Base-by-base conservation (phyloP, 768 basidiomycete genomes). In the Mycena vitilis region DNA sequence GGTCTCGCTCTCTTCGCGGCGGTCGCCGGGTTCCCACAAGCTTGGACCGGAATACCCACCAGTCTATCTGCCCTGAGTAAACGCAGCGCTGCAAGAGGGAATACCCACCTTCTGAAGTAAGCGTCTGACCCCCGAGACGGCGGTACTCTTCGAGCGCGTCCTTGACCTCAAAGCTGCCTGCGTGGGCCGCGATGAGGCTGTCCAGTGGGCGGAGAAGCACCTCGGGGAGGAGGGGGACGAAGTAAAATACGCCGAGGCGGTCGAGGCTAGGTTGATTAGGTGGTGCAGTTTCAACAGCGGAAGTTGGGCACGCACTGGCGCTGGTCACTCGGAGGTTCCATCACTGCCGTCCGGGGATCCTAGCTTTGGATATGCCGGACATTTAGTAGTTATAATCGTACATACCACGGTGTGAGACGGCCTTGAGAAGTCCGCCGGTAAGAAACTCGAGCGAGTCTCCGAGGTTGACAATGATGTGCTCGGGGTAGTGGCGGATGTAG, bases 341-440 rank as follows among this genome's bases (percentile, higher is more conserved):
- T 68, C 36, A 71, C 70, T 71, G 52, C 30, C 30, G 30, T 30
- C 30, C 30, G 30, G 30, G 30, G 5, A 30, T 30, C 30, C 30
- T 5, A 30, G 5, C 30, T 30, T 2, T 30, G 5, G 5, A 30
- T 30, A 30, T 5, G 30, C 30, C 30, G 30, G 30, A 30, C 30
- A 5, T 5, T 3, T 2, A 30, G 30, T 30, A n/a, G n/a, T n/a
- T n/a, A n/a, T n/a, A 30, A 30, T 30, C 30, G 2, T 30, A 30
- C 70, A 52, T 55, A 71, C 70, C 70, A n/a, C 70, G 70, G 51
- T 71, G 70, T 34, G 70, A 66, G 38, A 63, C 61, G 36, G 70
- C 70, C 44, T 68, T 68, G 42, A 71, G 61, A 22, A 71, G 56
- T 25, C 68, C 70, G 38, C 70, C 70, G 18, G 70, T 71, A n/a